These are phyloP conservation scores for Pyrenopolyporus hunteri DNA, from an alignment of 495 filamentous ascomycete species.

Conservation along the genomic window DNA sequence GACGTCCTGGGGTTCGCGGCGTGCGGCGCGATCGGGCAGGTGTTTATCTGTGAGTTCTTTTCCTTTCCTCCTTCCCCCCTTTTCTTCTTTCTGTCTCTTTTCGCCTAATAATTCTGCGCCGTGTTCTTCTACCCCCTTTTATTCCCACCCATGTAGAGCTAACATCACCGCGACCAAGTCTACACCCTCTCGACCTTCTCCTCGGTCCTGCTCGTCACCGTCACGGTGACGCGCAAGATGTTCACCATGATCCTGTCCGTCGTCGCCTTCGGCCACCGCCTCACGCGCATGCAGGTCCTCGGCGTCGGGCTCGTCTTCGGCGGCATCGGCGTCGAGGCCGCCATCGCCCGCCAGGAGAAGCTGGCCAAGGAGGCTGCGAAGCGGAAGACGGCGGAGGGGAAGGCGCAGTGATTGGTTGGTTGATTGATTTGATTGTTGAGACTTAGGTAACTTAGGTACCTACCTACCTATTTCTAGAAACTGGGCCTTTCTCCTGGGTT, in stretches of 20 bases:
- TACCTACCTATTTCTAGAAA: no score
- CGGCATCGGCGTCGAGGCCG: conserved; percentile 88
- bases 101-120: no score
- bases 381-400: conserved; percentile 52
- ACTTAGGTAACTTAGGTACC: no score
- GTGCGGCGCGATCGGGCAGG: conserved; percentile 92
- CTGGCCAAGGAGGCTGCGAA: conserved; percentile 76
- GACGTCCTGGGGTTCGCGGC: conserved; percentile 89
- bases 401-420: conserved; percentile 38
- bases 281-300: conserved; percentile 86
- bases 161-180: conserved; percentile 53
- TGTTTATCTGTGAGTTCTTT: conserved; percentile 81
- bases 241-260: conserved; percentile 97
- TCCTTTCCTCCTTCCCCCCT: not conserved
- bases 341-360: conserved; percentile 84
- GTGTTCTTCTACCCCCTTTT: not conserved
- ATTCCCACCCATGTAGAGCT: not conserved
- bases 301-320: conserved; percentile 94
- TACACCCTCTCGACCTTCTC: conserved; percentile 93
- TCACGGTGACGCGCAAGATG: conserved; percentile 98
- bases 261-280: conserved; percentile 87
- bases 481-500: no score
- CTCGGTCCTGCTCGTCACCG: conserved; percentile 88
- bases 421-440: no score
- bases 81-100: no score